Percentiles rank a stretch among this genome's conserved stretches.
Conservation (phyloP, 805 yeast genomes). For the Nakazawaea holstii region DNA sequence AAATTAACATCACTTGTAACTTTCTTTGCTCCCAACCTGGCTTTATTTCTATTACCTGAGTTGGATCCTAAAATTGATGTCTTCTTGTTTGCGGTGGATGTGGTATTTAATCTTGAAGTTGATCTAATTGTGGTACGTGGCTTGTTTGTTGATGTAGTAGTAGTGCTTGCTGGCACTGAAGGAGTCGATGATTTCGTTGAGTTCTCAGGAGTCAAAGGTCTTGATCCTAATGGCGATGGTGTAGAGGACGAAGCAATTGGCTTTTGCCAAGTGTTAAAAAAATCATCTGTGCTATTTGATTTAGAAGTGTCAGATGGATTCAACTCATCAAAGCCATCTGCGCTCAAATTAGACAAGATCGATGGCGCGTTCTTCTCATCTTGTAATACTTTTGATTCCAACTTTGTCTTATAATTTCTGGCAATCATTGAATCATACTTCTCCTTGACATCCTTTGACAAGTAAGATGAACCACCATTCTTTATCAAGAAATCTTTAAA, state of each 20-base stretch:
- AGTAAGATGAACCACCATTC: conserved; percentile 76
- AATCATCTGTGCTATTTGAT: conserved; percentile 64
- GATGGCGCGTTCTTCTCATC: conserved; percentile 75
- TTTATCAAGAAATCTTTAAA: conserved; percentile 80
- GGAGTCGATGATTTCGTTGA: conserved; percentile 21
- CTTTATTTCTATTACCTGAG: conserved; percentile 46
- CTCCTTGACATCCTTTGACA: conserved; percentile 62
- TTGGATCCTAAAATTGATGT: conserved; percentile 30
- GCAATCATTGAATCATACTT: conserved; percentile 84
- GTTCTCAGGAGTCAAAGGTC: conserved; percentile 35
- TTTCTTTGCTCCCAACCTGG: conserved; percentile 57
- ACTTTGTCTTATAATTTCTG: conserved; percentile 70
- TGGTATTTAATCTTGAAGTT: conserved; percentile 17
- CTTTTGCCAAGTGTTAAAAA: conserved; percentile 88
- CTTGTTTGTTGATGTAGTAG: conserved; percentile 23
- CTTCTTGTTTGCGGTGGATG: conserved; percentile 20
- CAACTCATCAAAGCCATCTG: conserved; percentile 14
- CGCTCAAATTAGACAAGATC: conserved; percentile 58
- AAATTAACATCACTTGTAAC: conserved; percentile 47
- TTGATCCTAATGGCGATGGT: conserved; percentile 42
- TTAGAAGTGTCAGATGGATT: conserved; percentile 17
- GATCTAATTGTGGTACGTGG: conserved; percentile 23
- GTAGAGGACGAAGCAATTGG: conserved; percentile 51
- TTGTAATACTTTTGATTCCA: conserved; percentile 58
- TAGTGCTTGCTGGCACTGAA: conserved; percentile 22